Evolutionary conservation across 352 stramenopile species (phyloP).

Genomic region (Saprolegnia parasitica): DNA sequence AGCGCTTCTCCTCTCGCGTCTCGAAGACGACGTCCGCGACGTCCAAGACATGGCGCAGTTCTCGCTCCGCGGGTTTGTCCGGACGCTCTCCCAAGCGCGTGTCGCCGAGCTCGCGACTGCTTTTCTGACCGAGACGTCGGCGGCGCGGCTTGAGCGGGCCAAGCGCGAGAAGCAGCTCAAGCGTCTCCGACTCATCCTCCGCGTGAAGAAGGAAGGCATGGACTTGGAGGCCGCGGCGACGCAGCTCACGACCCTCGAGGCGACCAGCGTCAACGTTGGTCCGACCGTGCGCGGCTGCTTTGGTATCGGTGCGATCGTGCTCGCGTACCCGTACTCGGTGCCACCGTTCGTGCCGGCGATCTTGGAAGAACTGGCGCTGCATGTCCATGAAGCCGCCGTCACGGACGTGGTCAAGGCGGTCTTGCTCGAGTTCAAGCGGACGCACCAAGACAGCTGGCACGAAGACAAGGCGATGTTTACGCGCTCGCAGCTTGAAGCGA

Average conservation of each 20-base stretch:
- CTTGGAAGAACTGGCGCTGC: slow-evolving; percentile 73
- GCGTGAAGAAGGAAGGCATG: slow-evolving; percentile 35
- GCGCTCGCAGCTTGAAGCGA: slow-evolving; percentile 54
- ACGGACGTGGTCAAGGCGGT: slow-evolving; percentile 73
- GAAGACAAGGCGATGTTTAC: slow-evolving; percentile 66
- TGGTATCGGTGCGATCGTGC: slow-evolving; percentile 59
- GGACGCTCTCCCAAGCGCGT: slow-evolving; percentile 41
- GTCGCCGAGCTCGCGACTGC: slow-evolving; percentile 41
- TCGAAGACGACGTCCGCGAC: slow-evolving; percentile 67
- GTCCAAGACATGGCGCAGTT: slow-evolving; percentile 80
- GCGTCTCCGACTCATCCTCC: slow-evolving; percentile 40
- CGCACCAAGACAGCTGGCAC: slow-evolving; percentile 79
- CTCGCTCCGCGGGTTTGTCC: slow-evolving; percentile 55
- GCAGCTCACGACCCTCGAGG: slow-evolving; percentile 32
- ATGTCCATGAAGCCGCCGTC: slow-evolving; percentile 61
- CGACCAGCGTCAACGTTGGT: slow-evolving; percentile 42
- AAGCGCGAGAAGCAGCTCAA: slow-evolving; percentile 40
- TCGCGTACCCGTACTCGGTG: slow-evolving; percentile 74
- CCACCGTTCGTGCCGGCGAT: slow-evolving; percentile 59
- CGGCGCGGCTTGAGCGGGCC: slow-evolving; percentile 47
- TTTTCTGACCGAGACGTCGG: slow-evolving; percentile 37
- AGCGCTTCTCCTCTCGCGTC: slow-evolving; percentile 44
- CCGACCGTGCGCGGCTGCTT: slow-evolving; percentile 63
- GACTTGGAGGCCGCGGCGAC: slow-evolving; percentile 37
- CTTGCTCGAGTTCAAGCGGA: slow-evolving; percentile 77